Percentiles rank a stretch among this genome's conserved stretches.
Evolutionary conservation across 2,329 filamentous ascomycete genomes (phyloP).

Genomic region (Endoconidiophora laricicola): DNA sequence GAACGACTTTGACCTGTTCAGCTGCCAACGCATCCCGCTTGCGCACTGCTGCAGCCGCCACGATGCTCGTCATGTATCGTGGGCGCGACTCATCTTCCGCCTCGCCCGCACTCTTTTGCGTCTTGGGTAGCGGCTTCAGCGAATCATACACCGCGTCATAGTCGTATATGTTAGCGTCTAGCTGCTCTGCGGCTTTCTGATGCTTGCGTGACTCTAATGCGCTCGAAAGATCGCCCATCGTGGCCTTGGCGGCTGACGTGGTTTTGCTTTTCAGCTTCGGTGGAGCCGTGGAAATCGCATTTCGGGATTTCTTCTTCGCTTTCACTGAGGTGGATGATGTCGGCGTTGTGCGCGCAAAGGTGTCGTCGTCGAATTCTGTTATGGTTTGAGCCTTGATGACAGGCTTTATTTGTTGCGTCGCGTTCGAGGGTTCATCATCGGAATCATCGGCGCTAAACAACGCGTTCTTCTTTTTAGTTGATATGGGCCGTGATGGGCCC

Average conservation of each 20-base stretch:
- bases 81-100: constrained; percentile 46
- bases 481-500: constrained; percentile 30
- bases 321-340: constrained; percentile 14
- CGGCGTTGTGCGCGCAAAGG: constrained; percentile 2
- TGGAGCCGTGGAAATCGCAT: background rate
- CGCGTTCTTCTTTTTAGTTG: constrained; percentile 35
- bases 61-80: constrained; percentile 62
- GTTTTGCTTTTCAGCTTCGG: constrained; percentile 20
- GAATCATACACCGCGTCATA: constrained; percentile 74
- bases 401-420: constrained; percentile 30
- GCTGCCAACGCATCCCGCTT: constrained; percentile 65
- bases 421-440: constrained; percentile 29
- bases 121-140: constrained; percentile 47
- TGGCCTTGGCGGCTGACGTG: constrained; percentile 21
- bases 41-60: constrained; percentile 56
- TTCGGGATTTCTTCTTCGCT: constrained; percentile 18
- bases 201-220: constrained; percentile 45
- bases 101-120: constrained; percentile 36
- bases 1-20: constrained; percentile 62
- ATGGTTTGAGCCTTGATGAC: constrained; percentile 30
- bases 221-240: constrained; percentile 49
- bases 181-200: constrained; percentile 44
- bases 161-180: constrained; percentile 66
- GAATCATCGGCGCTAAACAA: constrained; percentile 44
- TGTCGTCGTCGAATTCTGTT: constrained; percentile 35